phyloP scores from a whole-genome alignment of 2,329 filamentous ascomycete genomes.

The Colletotrichum sp. region DNA sequence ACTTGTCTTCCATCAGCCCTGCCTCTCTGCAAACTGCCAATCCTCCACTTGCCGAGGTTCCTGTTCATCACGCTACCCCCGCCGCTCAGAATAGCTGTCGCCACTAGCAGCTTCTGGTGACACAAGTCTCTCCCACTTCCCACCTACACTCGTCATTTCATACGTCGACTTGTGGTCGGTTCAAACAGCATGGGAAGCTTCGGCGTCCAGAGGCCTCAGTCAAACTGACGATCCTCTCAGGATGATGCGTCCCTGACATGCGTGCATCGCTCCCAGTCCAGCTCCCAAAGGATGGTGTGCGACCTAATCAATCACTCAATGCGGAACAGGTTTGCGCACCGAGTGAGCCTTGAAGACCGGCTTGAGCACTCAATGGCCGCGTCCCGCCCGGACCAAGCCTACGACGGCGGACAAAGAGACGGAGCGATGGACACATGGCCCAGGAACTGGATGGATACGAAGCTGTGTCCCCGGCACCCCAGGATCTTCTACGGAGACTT shows the following conservation, averaged over 20 bases:
- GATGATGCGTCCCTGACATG: neutral
- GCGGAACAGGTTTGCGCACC: neutral
- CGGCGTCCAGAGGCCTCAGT: neutral
- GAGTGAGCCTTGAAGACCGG: neutral
- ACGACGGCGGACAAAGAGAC: neutral
- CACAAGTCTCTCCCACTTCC: slow-evolving; percentile 1
- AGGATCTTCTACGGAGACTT: slow-evolving; percentile 18
- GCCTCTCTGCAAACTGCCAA: neutral
- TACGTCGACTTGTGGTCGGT: neutral
- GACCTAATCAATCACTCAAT: slow-evolving; percentile 3
- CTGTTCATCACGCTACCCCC: neutral
- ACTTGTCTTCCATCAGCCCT: neutral
- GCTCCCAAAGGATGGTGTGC: neutral
- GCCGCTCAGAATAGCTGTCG: slow-evolving; percentile 1
- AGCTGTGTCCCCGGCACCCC: neutral
- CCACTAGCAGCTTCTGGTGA: slow-evolving; percentile 5
- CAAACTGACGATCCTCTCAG: neutral
- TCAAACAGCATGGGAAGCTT: neutral
- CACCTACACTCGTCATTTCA: slow-evolving; percentile 1
- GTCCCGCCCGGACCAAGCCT: slow-evolving; percentile 3
- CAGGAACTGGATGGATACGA: slow-evolving; percentile 1
- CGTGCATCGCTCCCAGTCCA: neutral
- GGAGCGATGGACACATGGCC: neutral
- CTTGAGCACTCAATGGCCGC: neutral
- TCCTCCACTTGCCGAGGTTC: slow-evolving; percentile 6